These are phyloP conservation scores for Plantago lanceolata DNA, from an alignment of 305 asterid genomes.

Conservation along the genomic window DNA sequence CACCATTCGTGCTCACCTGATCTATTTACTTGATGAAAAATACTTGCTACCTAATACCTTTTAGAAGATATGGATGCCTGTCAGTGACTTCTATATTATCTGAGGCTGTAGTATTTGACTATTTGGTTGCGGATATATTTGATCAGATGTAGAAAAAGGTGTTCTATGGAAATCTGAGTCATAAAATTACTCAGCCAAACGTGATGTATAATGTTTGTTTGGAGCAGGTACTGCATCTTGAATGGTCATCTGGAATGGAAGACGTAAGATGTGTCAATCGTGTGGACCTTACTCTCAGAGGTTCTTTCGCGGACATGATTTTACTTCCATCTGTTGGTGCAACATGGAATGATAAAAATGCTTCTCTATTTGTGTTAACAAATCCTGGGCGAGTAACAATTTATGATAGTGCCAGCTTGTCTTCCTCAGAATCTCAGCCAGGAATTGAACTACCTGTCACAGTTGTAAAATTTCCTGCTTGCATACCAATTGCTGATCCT, in stretches of 20 bases:
- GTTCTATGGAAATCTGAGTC: conserved; percentile 20
- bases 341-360: conserved; percentile 36
- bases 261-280: conserved; percentile 65
- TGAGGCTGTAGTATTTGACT: conserved; percentile 4
- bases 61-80: conserved; percentile 16
- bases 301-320: conserved; percentile 80
- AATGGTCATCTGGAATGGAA: conserved; percentile 79
- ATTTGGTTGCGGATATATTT: conserved; percentile 16
- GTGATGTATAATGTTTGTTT: conserved; percentile 20
- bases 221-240: conserved; percentile 69
- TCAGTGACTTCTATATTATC: conserved; percentile 10
- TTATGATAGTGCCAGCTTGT: conserved; percentile 41
- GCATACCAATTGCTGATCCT: conserved; percentile 67
- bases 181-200: conserved; percentile 9
- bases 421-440: conserved; percentile 39
- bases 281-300: conserved; percentile 64
- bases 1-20: conserved; percentile 20
- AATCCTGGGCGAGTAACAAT: conserved; percentile 68
- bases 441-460: conserved; percentile 39
- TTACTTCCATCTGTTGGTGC: conserved; percentile 54
- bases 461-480: conserved; percentile 53
- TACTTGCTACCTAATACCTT: conserved; percentile 6
- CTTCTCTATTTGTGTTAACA: conserved; percentile 62
- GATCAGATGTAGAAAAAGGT: conserved; percentile 17
- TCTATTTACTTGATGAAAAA: not conserved